These are phyloP conservation scores for Mycena leptocephala DNA, from an alignment of 768 basidiomycete species.

Conservation along the genomic window DNA sequence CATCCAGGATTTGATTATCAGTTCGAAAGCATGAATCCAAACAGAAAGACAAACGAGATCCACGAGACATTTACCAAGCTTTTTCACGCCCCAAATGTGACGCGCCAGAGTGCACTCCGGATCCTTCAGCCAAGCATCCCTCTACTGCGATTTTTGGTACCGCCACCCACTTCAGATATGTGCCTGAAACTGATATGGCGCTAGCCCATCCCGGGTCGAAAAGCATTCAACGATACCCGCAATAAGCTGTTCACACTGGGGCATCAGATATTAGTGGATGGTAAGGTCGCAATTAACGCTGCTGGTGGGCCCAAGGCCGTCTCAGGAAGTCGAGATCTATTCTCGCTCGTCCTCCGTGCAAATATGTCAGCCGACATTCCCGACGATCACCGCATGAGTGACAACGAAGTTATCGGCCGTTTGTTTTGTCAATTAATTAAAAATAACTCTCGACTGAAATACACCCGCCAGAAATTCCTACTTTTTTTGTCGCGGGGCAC, in stretches of 20 bases:
- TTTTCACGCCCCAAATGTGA: background rate
- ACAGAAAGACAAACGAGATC: slow-evolving; percentile 1
- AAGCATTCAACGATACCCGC: background rate
- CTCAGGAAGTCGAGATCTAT: slow-evolving; percentile 57
- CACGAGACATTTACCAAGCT: background rate
- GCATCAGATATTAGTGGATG: background rate
- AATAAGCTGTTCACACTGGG: background rate
- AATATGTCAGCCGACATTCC: slow-evolving; percentile 66
- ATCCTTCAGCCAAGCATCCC: background rate
- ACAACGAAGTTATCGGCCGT: slow-evolving; percentile 64
- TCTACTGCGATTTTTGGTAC: background rate
- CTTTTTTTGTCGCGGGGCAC: slow-evolving; percentile 28
- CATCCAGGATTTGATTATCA: slow-evolving; percentile 20
- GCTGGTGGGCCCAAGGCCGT: slow-evolving; percentile 38
- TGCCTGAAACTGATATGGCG: background rate
- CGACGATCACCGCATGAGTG: slow-evolving; percentile 58
- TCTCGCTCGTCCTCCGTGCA: slow-evolving; percentile 64
- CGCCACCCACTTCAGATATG: background rate
- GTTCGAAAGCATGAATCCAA: slow-evolving; percentile 13
- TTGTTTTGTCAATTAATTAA: slow-evolving; percentile 43
- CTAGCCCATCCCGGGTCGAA: background rate
- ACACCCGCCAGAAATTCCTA: slow-evolving; percentile 19
- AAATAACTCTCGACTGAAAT: background rate
- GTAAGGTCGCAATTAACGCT: background rate
- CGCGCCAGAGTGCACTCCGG: background rate